Evolutionary conservation across 805 yeast species (phyloP).

Genomic region (Yarrowia sp.): DNA sequence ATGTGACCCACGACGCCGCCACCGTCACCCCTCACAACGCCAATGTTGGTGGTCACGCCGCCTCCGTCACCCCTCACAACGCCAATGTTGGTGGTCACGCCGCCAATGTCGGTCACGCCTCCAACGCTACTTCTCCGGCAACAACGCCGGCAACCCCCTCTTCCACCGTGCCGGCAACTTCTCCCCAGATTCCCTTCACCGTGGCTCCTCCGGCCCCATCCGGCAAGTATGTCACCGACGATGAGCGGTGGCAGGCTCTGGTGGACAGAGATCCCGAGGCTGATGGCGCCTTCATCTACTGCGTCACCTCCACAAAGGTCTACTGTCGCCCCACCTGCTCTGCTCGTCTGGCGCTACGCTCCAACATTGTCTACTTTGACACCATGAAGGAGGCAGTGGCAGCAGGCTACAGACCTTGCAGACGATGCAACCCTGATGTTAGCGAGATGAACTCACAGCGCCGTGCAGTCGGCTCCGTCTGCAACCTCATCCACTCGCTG

Average conservation of each 20-base stretch:
- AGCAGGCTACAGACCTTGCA: conserved; percentile 51
- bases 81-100: no score
- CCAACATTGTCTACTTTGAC: conserved; percentile 45
- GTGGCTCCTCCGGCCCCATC: conserved; percentile 20
- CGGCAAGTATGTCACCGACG: conserved; percentile 34
- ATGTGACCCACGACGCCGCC: background rate
- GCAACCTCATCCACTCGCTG: conserved; percentile 23
- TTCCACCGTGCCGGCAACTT: background rate
- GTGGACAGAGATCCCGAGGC: conserved; percentile 47
- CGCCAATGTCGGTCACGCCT: background rate
- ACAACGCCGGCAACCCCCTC: background rate
- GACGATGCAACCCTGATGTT: conserved; percentile 50
- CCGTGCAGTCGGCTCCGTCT: conserved; percentile 14
- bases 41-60: background rate
- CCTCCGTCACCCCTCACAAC: background rate
- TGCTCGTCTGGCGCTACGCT: conserved; percentile 39
- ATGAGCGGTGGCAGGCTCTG: conserved; percentile 41
- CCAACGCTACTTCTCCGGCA: background rate
- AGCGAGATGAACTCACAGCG: conserved; percentile 25
- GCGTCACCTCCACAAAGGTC: conserved; percentile 34
- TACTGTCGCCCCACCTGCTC: conserved; percentile 73
- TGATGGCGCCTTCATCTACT: conserved; percentile 46
- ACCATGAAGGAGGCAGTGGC: conserved; percentile 43
- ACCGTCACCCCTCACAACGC: background rate
- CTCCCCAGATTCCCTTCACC: conserved; percentile 12